These are phyloP conservation scores for Camellia sinensis DNA, from an alignment of 148 eudicot genomes.

Conservation along the genomic window DNA sequence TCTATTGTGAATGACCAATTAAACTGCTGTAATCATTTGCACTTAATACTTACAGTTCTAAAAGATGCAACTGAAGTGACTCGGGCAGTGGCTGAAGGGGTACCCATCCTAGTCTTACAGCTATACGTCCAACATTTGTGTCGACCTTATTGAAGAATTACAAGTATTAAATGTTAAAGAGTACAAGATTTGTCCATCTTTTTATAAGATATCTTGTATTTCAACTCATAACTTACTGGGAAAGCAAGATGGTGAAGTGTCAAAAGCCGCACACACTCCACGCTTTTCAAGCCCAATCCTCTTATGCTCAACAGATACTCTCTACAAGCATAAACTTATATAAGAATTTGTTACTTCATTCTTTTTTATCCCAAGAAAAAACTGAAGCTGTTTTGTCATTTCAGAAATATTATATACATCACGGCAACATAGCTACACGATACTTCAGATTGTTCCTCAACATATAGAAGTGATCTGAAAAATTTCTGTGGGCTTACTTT, in stretches of 20 bases:
- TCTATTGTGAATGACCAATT: neutral
- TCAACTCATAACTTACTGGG: conserved; percentile 60
- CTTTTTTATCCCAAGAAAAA: neutral
- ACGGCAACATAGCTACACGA: neutral
- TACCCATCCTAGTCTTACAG: conserved; percentile 98
- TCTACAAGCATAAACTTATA: conserved; percentile 38
- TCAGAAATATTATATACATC: neutral
- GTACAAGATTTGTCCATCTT: neutral
- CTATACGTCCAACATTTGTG: conserved; percentile 95
- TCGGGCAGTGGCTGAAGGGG: conserved; percentile 98
- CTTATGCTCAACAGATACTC: conserved; percentile 85
- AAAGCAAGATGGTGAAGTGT: conserved; percentile 99
- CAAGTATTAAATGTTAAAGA: conserved; percentile 11
- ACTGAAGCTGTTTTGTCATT: neutral
- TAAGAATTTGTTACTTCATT: neutral
- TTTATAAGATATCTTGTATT: neutral
- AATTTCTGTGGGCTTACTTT: conserved; percentile 51
- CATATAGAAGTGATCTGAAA: neutral
- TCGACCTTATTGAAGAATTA: conserved; percentile 59
- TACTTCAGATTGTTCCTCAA: neutral
- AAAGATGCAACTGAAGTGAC: conserved; percentile 91
- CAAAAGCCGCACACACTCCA: conserved; percentile 93
- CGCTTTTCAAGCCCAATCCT: conserved; percentile 97
- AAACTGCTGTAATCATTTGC: neutral
- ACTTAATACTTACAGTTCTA: conserved; percentile 69